Conservation (phyloP, 805 yeast genomes). For the Saccharomycopsis fermentans region DNA sequence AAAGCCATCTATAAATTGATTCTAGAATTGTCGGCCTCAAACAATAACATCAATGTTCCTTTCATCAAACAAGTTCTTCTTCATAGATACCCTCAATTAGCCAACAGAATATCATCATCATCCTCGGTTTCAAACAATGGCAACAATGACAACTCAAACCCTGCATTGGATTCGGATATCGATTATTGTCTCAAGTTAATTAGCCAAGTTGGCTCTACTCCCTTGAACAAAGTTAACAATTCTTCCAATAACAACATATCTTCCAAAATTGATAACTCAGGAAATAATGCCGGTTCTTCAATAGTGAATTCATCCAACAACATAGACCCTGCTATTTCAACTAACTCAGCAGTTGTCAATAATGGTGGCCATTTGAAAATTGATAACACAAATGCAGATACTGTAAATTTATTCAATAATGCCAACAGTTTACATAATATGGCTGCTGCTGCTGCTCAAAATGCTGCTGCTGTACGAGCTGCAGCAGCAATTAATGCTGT, state of each 20-base stretch:
- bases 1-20: background rate
- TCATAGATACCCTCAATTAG: background rate
- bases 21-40: background rate
- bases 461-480: background rate
- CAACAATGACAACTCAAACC: background rate
- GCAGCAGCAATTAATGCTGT: slow-evolving; percentile 6
- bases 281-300: background rate
- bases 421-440: background rate
- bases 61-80: background rate
- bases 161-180: background rate
- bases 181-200: background rate
- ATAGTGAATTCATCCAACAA: background rate
- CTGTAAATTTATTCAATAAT: background rate
- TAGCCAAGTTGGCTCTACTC: background rate
- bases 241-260: background rate
- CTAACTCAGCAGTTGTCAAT: background rate
- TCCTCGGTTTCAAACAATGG: background rate
- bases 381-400: background rate
- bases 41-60: background rate
- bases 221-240: background rate
- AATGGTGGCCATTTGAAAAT: background rate
- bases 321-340: slow-evolving; percentile 16
- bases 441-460: background rate
- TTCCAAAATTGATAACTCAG: background rate
- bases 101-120: background rate